These are phyloP conservation scores for Hsuehochloa calcarea DNA, from an alignment of 176 grass and related monocot species.

Conservation along the genomic window DNA sequence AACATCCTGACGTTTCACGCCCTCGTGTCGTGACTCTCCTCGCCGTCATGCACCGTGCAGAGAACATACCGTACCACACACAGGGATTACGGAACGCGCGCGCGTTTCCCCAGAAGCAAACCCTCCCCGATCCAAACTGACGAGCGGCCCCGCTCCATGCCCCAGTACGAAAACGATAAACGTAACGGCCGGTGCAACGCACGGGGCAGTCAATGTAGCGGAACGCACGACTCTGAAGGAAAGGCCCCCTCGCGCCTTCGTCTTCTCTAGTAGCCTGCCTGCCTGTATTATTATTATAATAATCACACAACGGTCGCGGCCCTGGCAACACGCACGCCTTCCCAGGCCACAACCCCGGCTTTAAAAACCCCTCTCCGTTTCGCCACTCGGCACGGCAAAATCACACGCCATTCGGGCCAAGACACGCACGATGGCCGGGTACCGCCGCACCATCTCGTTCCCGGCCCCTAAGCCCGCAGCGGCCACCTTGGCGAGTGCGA, in stretches of 20 bases:
- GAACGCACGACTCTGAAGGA: not conserved
- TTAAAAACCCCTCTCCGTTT: not conserved
- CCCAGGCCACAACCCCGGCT: not conserved
- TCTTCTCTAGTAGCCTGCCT: too few species aligned
- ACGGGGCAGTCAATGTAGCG: conserved; percentile 23
- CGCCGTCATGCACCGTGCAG: not conserved
- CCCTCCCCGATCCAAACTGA: not conserved
- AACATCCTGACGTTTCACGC: not conserved
- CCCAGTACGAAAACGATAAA: not conserved
- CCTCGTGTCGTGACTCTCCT: not conserved
- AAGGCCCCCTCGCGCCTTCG: not conserved
- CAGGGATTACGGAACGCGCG: not conserved
- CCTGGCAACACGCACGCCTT: not conserved
- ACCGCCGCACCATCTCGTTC: conserved; percentile 66
- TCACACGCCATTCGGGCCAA: not conserved
- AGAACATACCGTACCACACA: not conserved
- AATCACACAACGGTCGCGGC: not conserved
- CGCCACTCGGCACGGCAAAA: not conserved
- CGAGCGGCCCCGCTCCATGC: not conserved
- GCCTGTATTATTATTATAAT: not conserved
- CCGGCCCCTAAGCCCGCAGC: conserved; percentile 22
- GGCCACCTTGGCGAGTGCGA: not conserved
- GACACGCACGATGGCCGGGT: conserved; percentile 29
- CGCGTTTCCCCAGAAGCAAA: not conserved
- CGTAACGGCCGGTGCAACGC: conserved; percentile 14